These are phyloP conservation scores for Zygoascus biomembranicola DNA, from an alignment of 805 yeast species.

Conservation along the genomic window DNA sequence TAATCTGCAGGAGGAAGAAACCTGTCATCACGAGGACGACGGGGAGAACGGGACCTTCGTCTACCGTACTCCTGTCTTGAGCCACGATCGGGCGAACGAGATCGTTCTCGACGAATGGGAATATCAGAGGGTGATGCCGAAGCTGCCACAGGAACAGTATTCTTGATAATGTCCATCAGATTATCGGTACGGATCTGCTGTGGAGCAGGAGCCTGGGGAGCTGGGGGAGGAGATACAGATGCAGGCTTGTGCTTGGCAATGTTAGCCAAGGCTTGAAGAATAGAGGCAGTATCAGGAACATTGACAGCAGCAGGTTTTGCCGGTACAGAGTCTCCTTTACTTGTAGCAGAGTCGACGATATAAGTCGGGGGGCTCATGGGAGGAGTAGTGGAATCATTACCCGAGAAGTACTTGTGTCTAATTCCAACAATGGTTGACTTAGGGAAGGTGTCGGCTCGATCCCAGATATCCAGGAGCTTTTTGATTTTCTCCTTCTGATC, in stretches of 20 bases:
- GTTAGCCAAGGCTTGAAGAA: constrained; percentile 62
- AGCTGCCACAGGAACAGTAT: constrained; percentile 7
- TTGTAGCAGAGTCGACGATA: constrained; percentile 20
- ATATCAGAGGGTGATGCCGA: constrained; percentile 12
- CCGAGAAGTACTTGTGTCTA: constrained; percentile 46
- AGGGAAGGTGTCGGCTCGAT: constrained; percentile 68
- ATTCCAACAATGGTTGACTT: constrained; percentile 46
- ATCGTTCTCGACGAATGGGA: constrained; percentile 13
- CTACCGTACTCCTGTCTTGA: neutral
- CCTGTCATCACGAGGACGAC: neutral
- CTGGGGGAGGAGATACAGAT: constrained; percentile 25
- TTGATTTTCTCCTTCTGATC: constrained; percentile 51
- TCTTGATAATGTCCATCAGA: constrained; percentile 2
- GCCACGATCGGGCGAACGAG: constrained; percentile 9
- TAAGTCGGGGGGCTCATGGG: constrained; percentile 52
- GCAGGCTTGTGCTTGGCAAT: constrained; percentile 41
- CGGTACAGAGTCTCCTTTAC: constrained; percentile 19
- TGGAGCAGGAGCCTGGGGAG: constrained; percentile 7
- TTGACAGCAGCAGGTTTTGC: constrained; percentile 29
- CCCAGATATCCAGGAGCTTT: constrained; percentile 90
- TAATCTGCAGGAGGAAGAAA: neutral
- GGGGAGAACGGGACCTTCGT: constrained; percentile 2
- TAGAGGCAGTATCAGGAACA: constrained; percentile 47
- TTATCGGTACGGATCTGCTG: constrained; percentile 1
- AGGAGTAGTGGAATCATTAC: constrained; percentile 43